Evolutionary conservation across 495 filamentous ascomycete species (phyloP), one percentile per base, ranked within the genome.

Genomic region (Pseudoneurospora amorphoporcata): DNA sequence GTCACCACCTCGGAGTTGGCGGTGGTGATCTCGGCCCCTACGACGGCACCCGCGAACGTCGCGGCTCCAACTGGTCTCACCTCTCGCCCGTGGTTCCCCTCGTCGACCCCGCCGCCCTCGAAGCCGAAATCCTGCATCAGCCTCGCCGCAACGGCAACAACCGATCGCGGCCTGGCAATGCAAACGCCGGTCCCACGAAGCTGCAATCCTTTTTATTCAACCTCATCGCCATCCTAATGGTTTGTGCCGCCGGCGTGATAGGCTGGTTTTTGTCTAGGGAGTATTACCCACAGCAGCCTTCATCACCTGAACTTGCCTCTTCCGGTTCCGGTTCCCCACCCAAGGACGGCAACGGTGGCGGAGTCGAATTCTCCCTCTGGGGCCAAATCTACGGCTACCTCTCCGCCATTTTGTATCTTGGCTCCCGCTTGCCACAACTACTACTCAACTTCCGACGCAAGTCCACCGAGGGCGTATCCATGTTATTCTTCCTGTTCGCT

Each of bases 401-500:
- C 43, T 95, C 92, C 81, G 95, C 95, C 2, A 83, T 87, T 3
- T 85, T 98, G 17, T 99, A 99, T 77, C 91, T 98, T 16, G 94
- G 92, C 29, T 94, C 90, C 0, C 89, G 95, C 7, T 77, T 98
- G 10, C 95, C 95, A 0, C 95, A 99, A 80, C 84, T 99, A 8
- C 83, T 97, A 5, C 88, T 98, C 39, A 99, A 99, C 78, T 95
- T 91, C 81, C 87, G 90, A 2, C 90, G 95, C 45, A 97, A 95
- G 80, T 92, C 89, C 39, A 97, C 94, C 2, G 94, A 97, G 39
- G 95, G 95, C 3, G 89, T 99, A 6, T 94, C 91, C 23, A 85
- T 97, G 76, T 84, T 99, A 0, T 99, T 99, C 84, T 99, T 99
- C 83, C 83, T 98, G 19, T 99, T 99, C 78, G 95, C 95, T 8